Evolutionary conservation across 805 yeast species (phyloP), one percentile per base, ranked within the genome.

Genomic region (Zygosaccharomyces bailii): DNA sequence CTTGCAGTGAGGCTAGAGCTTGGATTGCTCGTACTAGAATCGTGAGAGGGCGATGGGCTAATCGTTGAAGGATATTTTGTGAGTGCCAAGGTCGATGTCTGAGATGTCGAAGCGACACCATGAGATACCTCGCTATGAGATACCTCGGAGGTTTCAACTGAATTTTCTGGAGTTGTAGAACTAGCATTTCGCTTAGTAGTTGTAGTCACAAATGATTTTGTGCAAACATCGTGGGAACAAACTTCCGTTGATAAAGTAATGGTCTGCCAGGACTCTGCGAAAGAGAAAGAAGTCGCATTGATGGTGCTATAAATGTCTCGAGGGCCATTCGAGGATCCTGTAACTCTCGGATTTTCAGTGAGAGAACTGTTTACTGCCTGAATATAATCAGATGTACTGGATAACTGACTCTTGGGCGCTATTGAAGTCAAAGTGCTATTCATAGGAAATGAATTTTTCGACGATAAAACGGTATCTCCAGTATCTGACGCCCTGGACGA

Each of bases 201-300:
- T 16, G 21, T 27, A 4, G 45, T 17, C 14, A 18, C 5, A 5
- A 23, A 13, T 11, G 44, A 33, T 17, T 8, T 9, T 7, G 46
- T 14, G 24, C 56, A 52, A 4, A 30, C 20, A 21, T 40, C n/a
- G 23, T 48, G 29, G 8, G 49, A 45, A 34, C 55, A 51, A 8
- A 51, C 53, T 40, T 51, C 51, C 2, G 57, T 53, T 2, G 56
- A 46, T 4, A 54, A 35, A 17, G 45, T 45, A 10, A 51, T 17
- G 11, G 55, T 51, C 7, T 37, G 27, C 40, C 40, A 37, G 11
- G 21, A 25, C 17, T 37, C 40, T 5, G 32, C 17, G 13, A 23
- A 13, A 4, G 32, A 24, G 4, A 16, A 18, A 17, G 20, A 17
- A n/a, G 40, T 37, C 10, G 13, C 23, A 10, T 25, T 16, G 14